phyloP scores from a whole-genome alignment of 768 basidiomycete genomes.

The Sutorius australiensis region DNA sequence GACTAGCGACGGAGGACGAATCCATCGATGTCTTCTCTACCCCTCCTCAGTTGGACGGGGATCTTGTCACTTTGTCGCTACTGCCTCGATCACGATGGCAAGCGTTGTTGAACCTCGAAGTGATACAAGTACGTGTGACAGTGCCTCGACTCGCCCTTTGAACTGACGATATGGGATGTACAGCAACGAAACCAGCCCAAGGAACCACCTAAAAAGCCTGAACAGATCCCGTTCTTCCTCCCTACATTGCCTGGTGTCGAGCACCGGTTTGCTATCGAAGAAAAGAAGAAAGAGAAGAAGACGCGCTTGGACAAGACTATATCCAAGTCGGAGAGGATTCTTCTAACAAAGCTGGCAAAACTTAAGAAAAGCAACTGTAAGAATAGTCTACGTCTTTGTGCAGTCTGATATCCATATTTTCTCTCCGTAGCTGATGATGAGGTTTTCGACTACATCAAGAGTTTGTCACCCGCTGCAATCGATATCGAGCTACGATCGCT shows the following conservation, averaged over 20 bases:
- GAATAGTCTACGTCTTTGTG: slow-evolving; percentile 28
- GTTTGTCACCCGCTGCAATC: slow-evolving; percentile 83
- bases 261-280: slow-evolving; percentile 64
- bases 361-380: slow-evolving; percentile 67
- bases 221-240: slow-evolving; percentile 95
- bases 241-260: slow-evolving; percentile 90
- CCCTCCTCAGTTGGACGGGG: slow-evolving; percentile 84
- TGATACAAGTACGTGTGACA: slow-evolving; percentile 68
- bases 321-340: slow-evolving; percentile 58
- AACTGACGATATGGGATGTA: background rate
- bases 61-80: slow-evolving; percentile 89
- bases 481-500: slow-evolving; percentile 89
- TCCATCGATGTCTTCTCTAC: slow-evolving; percentile 71
- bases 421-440: slow-evolving; percentile 53
- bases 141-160: background rate
- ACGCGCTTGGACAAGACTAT: slow-evolving; percentile 53
- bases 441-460: slow-evolving; percentile 83
- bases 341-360: slow-evolving; percentile 58
- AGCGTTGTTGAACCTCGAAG: slow-evolving; percentile 92
- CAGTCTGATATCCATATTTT: slow-evolving; percentile 3
- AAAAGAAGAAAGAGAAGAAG: slow-evolving; percentile 40
- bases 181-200: slow-evolving; percentile 96
- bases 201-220: slow-evolving; percentile 91
- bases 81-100: slow-evolving; percentile 95
- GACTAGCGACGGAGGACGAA: slow-evolving; percentile 57